A percentile compares a stretch with the other conserved stretches of the same genome.
Conservation (phyloP, 441 rosid genomes). For the Gossypium davidsonii region DNA sequence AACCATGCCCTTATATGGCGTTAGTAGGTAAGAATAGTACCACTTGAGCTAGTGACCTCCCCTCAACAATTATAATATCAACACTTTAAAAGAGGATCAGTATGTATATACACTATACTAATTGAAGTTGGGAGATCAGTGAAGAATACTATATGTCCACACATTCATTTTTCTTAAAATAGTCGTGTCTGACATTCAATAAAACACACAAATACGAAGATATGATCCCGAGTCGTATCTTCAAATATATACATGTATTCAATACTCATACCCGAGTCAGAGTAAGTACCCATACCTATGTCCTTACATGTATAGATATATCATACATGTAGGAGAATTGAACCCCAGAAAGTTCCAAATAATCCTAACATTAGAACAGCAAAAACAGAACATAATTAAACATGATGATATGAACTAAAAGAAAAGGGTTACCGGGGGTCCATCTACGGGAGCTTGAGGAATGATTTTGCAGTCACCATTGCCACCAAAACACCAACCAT, state of each 20-base stretch:
- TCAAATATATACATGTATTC: too few species aligned
- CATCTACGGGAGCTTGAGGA: slow-evolving; percentile 80
- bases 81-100: neutral
- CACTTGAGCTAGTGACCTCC: too few species aligned
- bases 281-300: too few species aligned
- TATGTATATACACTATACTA: neutral
- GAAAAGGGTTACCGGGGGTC: slow-evolving; percentile 55
- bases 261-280: too few species aligned
- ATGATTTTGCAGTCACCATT: slow-evolving; percentile 72
- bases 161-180: too few species aligned
- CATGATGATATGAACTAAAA: neutral
- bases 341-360: neutral
- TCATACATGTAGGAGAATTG: neutral
- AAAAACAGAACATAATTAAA: neutral
- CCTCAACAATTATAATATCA: neutral
- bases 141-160: neutral
- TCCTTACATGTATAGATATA: neutral
- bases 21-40: too few species aligned
- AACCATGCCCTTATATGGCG: too few species aligned
- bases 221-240: too few species aligned
- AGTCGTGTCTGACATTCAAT: too few species aligned
- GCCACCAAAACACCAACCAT: slow-evolving; percentile 87
- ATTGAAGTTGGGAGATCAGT: neutral
- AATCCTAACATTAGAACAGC: neutral
- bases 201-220: neutral